Evolutionary conservation across 1,139 yeast genomes (phyloP), one percentile per base, ranked within the genome.

Genomic region (Debaryomyces subglobosus): DNA sequence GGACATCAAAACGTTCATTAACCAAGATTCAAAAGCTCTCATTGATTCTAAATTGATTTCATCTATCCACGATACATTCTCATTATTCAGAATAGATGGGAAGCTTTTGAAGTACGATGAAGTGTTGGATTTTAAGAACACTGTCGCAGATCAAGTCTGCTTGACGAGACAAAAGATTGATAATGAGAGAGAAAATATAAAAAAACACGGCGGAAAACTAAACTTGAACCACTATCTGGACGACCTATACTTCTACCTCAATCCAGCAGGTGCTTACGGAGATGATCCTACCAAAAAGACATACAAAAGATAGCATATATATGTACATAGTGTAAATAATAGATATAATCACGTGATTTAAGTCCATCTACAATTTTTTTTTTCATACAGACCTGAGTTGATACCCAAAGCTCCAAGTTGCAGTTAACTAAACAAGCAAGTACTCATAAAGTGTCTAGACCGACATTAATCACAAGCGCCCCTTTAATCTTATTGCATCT

Each of bases 41-140:
- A 44, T 55, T 42, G 56, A 54, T 54, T 5, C 47, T 16, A 46
- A 47, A 15, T 48, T 62, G 41, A 53, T 58, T 38, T 21, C 42
- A 18, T 49, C 55, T 2, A 54, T 64, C 12, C 51, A 59, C 41
- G 44, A 52, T 3, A 51, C 63, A n/a, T 53, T 66, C 45, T 54
- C 46, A 8, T 42, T 46, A 30, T 59, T 62, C 48, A 62, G 65
- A 15, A 48, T 65, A 13, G 71, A 66, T 48, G 71, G 71, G n/a
- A 64, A 63, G 47, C 43, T 67, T 5, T 25, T 53, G 23, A 49
- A 55, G 3, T 67, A 67, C 51, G 54, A 65, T 42, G 48, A 52
- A 32, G 12, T 51, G 5, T 52, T 62, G 15, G 44, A 46, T 40
- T 48, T 50, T 21, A 32, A 25, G 18, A 20, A 33, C 12, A 50